These are phyloP conservation scores for Periconia macrospinosa DNA, from an alignment of 2,329 filamentous ascomycete genomes.

Conservation along the genomic window DNA sequence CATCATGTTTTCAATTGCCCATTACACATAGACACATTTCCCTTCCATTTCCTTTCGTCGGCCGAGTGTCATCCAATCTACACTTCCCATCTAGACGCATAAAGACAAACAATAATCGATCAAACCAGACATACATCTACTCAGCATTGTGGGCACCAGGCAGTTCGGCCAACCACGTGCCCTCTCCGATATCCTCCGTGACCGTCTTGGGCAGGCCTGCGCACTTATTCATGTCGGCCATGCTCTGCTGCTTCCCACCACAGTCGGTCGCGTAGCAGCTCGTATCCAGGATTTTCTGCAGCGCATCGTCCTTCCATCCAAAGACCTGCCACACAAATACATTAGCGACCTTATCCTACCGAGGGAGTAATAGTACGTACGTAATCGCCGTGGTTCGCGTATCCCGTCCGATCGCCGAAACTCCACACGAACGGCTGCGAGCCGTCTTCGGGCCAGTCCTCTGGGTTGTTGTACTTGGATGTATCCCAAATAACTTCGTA, in stretches of 20 bases:
- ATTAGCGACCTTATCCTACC: too few species aligned
- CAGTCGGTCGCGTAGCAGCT: slow-evolving; percentile 10
- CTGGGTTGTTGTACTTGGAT: slow-evolving; percentile 10
- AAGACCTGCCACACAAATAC: slow-evolving; percentile 26
- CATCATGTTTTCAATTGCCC: background rate
- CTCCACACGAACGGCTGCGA: slow-evolving; percentile 20
- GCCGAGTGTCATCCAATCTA: background rate
- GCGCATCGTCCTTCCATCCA: slow-evolving; percentile 50
- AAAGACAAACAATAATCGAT: too few species aligned
- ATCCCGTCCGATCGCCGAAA: slow-evolving; percentile 36
- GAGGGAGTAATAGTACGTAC: slow-evolving; percentile 17
- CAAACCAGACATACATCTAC: background rate
- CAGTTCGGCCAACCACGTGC: slow-evolving; percentile 24
- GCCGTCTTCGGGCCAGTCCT: slow-evolving; percentile 18
- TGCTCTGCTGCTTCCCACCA: slow-evolving; percentile 11
- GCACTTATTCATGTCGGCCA: slow-evolving; percentile 14
- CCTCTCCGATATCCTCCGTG: slow-evolving; percentile 46
- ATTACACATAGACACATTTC: background rate
- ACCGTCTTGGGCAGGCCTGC: slow-evolving; percentile 48
- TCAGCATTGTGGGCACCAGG: background rate
- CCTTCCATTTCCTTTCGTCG: too few species aligned
- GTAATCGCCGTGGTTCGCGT: slow-evolving; percentile 54
- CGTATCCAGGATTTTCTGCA: slow-evolving; percentile 14
- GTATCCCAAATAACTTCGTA: slow-evolving; percentile 23
- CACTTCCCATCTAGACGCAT: background rate